Evolutionary conservation across 2,329 filamentous ascomycete species (phyloP).

Genomic region (Fusarium tricinctum): DNA sequence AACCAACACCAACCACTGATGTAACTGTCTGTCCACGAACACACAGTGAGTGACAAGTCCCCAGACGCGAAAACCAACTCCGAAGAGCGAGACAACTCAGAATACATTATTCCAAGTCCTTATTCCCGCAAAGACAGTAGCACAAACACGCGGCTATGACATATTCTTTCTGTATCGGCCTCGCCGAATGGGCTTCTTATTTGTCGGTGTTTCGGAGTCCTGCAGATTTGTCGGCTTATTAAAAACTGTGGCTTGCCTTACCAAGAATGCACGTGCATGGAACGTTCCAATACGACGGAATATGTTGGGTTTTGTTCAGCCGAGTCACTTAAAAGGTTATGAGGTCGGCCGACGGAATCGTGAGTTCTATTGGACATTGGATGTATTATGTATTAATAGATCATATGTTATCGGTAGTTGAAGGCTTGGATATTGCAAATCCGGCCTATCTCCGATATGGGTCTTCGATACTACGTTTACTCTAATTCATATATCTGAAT

Average conservation of each 20-base stretch:
- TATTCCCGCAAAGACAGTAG: neutral
- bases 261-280: conserved; percentile 26
- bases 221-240: conserved; percentile 21
- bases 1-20: neutral
- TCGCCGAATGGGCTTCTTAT: neutral
- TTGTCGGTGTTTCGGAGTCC: conserved; percentile 14
- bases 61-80: neutral
- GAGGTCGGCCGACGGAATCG: conserved; percentile 17
- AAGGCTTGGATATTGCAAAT: no score
- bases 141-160: neutral
- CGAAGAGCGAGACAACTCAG: conserved; percentile 4
- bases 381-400: no score
- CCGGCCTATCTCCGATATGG: no score
- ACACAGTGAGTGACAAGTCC: neutral
- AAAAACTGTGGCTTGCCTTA: conserved; percentile 33
- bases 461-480: no score
- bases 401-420: neutral
- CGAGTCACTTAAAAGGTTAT: neutral
- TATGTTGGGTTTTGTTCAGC: neutral
- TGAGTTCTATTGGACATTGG: neutral
- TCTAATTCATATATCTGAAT: no score
- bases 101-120: neutral
- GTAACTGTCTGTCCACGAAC: neutral
- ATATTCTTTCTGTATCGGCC: neutral
- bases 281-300: conserved; percentile 7